A percentile compares a stretch with the other conserved stretches of the same genome.
Evolutionary conservation across 441 rosid genomes (phyloP).

Genomic region (Pelargonium myrrhifolium): DNA sequence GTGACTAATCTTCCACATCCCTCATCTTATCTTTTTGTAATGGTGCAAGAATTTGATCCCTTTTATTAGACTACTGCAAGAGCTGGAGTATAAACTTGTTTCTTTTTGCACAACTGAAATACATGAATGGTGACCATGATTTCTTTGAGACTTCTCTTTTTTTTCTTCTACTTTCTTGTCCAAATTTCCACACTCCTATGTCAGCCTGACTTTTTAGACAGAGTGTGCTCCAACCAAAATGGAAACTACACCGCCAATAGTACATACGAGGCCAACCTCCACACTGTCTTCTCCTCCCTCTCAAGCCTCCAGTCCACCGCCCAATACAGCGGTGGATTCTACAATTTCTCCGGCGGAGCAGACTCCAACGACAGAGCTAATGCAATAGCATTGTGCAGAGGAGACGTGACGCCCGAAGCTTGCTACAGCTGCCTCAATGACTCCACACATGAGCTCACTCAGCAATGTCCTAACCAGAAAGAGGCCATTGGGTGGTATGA

Average conservation of each 20-base stretch:
- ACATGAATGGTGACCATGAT: neutral
- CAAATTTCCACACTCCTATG: neutral
- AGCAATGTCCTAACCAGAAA: slow-evolving; percentile 25
- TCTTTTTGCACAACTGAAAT: neutral
- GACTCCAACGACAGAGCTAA: slow-evolving; percentile 13
- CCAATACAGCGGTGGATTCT: slow-evolving; percentile 23
- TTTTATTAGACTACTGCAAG: no score
- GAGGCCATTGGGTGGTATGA: slow-evolving; percentile 33
- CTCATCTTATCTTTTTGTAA: no score
- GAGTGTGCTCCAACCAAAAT: neutral
- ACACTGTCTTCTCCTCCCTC: neutral
- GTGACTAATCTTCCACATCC: no score
- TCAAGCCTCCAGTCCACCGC: slow-evolving; percentile 19
- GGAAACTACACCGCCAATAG: slow-evolving; percentile 32
- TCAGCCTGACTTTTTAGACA: neutral
- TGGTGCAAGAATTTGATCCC: no score
- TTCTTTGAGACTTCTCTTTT: neutral
- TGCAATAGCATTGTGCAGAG: slow-evolving; percentile 29
- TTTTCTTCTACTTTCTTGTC: neutral
- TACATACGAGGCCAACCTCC: slow-evolving; percentile 33
- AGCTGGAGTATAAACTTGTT: neutral
- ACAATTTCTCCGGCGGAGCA: slow-evolving; percentile 22
- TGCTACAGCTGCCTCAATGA: slow-evolving; percentile 32
- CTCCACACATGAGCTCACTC: slow-evolving; percentile 20
- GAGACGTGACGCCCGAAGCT: slow-evolving; percentile 29